A percentile compares a stretch with the other conserved stretches of the same genome.
These are phyloP conservation scores for Hypoxylon sp. DNA, from an alignment of 2,329 filamentous ascomycete species.

Conservation along the genomic window DNA sequence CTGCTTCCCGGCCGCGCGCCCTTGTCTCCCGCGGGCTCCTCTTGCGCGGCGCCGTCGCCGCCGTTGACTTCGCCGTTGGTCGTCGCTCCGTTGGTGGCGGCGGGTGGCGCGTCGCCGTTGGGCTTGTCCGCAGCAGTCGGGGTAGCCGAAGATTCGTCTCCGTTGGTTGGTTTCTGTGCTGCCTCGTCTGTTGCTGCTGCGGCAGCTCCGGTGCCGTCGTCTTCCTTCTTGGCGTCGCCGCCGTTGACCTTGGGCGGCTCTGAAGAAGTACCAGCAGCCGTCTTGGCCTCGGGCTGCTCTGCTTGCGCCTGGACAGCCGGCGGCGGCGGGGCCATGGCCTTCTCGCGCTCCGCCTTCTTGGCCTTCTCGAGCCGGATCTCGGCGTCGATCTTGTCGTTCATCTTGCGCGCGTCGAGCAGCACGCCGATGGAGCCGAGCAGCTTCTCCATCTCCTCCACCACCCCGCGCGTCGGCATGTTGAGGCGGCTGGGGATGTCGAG, in stretches of 20 bases:
- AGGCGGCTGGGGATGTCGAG: constrained; percentile 75
- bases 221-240: constrained; percentile 22
- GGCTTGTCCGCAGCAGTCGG: constrained; percentile 9
- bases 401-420: constrained; percentile 76
- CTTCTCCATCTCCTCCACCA: constrained; percentile 74
- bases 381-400: constrained; percentile 76
- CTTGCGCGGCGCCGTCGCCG: neutral
- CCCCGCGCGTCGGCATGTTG: constrained; percentile 76
- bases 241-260: constrained; percentile 22
- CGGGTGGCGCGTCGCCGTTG: constrained; percentile 22
- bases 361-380: constrained; percentile 70
- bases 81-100: constrained; percentile 8
- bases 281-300: constrained; percentile 15
- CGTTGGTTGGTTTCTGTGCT: too few relatives aligned
- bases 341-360: constrained; percentile 63
- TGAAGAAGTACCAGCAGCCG: too few relatives aligned
- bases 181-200: neutral
- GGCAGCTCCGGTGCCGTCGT: neutral
- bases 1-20: constrained; percentile 50
- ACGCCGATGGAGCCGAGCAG: constrained; percentile 72
- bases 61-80: constrained; percentile 9
- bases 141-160: neutral
- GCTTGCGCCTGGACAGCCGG: constrained; percentile 22
- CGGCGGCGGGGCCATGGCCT: constrained; percentile 45
- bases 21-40: constrained; percentile 46